Percentiles rank a stretch among this genome's conserved stretches.
Evolutionary conservation across 148 eudicot species (phyloP).

Genomic region (Cornus kousa): DNA sequence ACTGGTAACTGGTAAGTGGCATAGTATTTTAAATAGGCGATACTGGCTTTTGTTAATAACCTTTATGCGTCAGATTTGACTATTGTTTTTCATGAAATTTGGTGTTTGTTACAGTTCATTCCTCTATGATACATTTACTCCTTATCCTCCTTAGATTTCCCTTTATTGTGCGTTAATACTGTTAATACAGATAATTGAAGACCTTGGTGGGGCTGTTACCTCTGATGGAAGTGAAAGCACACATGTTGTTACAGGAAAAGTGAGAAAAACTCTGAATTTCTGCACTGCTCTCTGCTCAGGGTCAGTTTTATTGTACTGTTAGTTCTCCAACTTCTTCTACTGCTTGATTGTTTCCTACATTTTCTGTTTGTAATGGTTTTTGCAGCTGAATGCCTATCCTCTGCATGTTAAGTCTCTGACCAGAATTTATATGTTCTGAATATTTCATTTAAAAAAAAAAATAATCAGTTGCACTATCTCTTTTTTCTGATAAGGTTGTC

Average conservation of each 20-base stretch:
- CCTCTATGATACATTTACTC: constrained; percentile 1
- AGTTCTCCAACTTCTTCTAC: not conserved
- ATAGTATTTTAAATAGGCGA: not conserved
- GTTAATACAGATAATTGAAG: constrained; percentile 60
- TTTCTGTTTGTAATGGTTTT: not conserved
- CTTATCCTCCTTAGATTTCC: not conserved
- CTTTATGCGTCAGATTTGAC: not conserved
- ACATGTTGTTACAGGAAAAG: constrained; percentile 73
- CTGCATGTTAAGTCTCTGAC: not conserved
- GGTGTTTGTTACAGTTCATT: not conserved
- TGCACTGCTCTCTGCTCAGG: constrained; percentile 92
- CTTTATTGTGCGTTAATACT: constrained; percentile 20
- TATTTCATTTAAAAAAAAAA: not conserved
- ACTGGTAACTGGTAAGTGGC: not conserved
- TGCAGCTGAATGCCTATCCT: not conserved
- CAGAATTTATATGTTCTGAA: not conserved
- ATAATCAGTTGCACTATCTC: not conserved
- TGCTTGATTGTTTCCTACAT: not conserved
- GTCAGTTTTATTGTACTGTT: constrained; percentile 38
- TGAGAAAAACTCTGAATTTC: constrained; percentile 80
- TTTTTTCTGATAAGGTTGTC: not conserved
- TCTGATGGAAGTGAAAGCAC: constrained; percentile 68
- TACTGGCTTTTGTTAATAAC: not conserved
- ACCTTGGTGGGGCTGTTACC: constrained; percentile 73
- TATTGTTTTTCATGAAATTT: not conserved